Evolutionary conservation across 805 yeast species (phyloP), one percentile per base, ranked within the genome.

Genomic region (Starmera dryadoides): DNA sequence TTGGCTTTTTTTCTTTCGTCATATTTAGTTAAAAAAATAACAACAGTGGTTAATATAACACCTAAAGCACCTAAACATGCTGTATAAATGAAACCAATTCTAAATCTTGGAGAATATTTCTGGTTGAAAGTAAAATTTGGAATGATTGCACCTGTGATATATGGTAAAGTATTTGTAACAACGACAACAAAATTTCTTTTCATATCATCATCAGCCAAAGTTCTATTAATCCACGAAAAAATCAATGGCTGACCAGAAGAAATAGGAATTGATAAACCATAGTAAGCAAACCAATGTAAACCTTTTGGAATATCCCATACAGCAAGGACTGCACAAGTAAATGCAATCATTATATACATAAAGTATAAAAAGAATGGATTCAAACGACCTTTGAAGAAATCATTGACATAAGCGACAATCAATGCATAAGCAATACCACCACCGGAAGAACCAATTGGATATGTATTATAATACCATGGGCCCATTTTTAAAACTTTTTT

Each of bases 211-310:
- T n/a, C n/a, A n/a, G n/a, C n/a, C n/a, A n/a, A n/a, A n/a, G n/a
- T n/a, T n/a, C n/a, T n/a, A n/a, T n/a, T n/a, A 30, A 73, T 65
- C 79, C 79, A 75, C 5, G 75, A 59, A 40, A 64, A 73, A 6
- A 73, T 68, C 43, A 68, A 66, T 4, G 78, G 77, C 56, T 70
- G 77, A 2, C 74, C 77, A 69, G 69, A 70, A 5, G 69, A 49
- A 0, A 70, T 59, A 5, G 77, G 75, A 10, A 66, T 50, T 2
- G 76, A 75, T 4, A 68, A 55, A n/a, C n/a, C n/a, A n/a, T n/a
- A n/a, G n/a, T n/a, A n/a, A n/a, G n/a, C n/a, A n/a, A n/a, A n/a
- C n/a, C n/a, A n/a, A n/a, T n/a, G n/a, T n/a, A n/a, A n/a, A n/a
- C n/a, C n/a, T n/a, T n/a, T n/a, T n/a, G n/a, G n/a, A n/a, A n/a